Base-by-base conservation (phyloP, 2,329 filamentous ascomycete species). In the Paraphaeosphaeria minitans region DNA sequence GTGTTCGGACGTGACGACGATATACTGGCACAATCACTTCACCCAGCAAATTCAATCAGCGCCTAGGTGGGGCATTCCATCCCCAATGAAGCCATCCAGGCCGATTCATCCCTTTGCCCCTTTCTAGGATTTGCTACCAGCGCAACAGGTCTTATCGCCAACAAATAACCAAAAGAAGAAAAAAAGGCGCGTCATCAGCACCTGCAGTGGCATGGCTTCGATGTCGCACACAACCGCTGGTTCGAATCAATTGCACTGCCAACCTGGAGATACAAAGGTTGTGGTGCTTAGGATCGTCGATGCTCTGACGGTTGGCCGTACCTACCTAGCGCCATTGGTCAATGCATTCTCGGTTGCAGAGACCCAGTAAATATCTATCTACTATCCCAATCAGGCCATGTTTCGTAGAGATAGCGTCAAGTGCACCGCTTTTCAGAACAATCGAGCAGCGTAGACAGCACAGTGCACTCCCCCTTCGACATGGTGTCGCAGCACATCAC, bases 101-200 rank as follows among this genome's bases (percentile, higher is more conserved):
- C n/a, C 39, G 24, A 10, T 42, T 3, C n/a, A 14, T 3, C 21
- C 43, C 22, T 22, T 46, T n/a, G 1, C 37, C 49, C 35, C 49
- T 52, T 52, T 14, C 49, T 42, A 12, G n/a, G 21, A 43, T 24
- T 49, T 43, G 39, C 50, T 53, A 43, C 50, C 51, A 35, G 27
- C 10, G 51, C 51, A 3, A 37, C 51, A 27, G 50, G 21, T 41
- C 50, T 39, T 53, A 51, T 51, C 33, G 21, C 24, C n/a, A n/a
- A n/a, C n/a, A n/a, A n/a, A n/a, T n/a, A n/a, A n/a, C n/a, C n/a
- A n/a, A n/a, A n/a, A n/a, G n/a, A n/a, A n/a, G n/a, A 35, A 51
- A 51, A 41, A 19, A 29, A 4, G 13, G 21, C 21, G 33, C 48
- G 21, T 31, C 33, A 31, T 53, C 50, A 43, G 50, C 50, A 43